Conservation (phyloP, 345 rosid species). For the Eucalyptus victrix region DNA sequence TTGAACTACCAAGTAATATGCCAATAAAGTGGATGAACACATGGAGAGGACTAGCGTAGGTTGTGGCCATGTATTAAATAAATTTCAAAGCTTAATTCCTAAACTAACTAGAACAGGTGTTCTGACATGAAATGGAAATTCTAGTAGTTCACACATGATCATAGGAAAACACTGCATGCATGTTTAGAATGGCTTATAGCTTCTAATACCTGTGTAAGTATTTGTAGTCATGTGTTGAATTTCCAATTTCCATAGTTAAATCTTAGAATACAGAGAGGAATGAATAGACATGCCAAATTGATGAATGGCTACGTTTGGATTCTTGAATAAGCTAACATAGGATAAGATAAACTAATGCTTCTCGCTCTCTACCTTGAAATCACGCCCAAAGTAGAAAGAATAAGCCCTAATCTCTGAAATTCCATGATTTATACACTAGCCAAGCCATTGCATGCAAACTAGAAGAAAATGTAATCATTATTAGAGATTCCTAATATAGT, state of each 20-base stretch:
- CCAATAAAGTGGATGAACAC: not conserved
- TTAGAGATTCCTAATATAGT: not conserved
- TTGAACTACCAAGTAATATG: not conserved
- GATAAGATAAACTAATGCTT: not conserved
- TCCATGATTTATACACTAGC: not conserved
- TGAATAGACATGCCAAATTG: not conserved
- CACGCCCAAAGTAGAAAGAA: not conserved
- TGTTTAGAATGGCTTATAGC: not conserved
- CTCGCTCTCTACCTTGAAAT: not conserved
- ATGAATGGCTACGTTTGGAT: not conserved
- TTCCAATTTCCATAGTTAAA: not conserved
- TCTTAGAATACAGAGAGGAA: not conserved
- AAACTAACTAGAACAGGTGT: not conserved
- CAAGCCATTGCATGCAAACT: not conserved
- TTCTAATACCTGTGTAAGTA: not conserved
- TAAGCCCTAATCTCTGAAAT: not conserved
- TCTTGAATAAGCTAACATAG: not conserved
- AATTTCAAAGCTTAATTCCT: not conserved
- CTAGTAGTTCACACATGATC: not conserved
- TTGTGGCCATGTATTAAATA: not conserved
- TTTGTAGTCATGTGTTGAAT: not conserved
- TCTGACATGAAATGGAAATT: not conserved
- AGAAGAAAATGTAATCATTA: not conserved
- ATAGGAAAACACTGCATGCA: not conserved
- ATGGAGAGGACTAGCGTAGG: not conserved